Evolutionary conservation across 2,329 filamentous ascomycete species (phyloP), one percentile per base, ranked within the genome.

Genomic region (Ascochyta lentis): DNA sequence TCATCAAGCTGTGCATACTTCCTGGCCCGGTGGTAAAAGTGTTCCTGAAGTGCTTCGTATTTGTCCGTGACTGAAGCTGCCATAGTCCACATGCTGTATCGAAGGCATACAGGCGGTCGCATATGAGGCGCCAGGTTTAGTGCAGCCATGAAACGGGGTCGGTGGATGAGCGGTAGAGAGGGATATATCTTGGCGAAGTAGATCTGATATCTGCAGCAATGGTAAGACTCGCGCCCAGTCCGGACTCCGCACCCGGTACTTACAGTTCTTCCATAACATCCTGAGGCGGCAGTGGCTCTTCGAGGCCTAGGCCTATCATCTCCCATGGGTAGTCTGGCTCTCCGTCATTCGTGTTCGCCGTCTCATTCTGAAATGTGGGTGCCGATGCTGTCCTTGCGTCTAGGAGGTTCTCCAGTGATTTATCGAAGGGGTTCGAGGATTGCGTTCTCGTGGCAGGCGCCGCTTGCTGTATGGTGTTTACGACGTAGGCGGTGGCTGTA

Each of bases 51-150:
- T 49, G 86, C 85, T 31, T 84, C 81, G 72, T 91, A 97, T 71
- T 92, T 95, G 55, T 96, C 92, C 3, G 86, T 87, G 39, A 93
- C 84, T 5, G 91, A 89, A 59, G 92, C 93, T n/a, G 94, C 92
- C 68, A 92, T 79, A n/a, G 89, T 91, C 94, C 94, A 98, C 82
- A 98, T 96, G 51, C 91, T 92, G 77, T 99, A 99, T 65, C 95
- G 87, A 45, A 99, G 79, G 62, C 90, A 92, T 27, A 96, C 87
- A 0, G 94, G 92, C 1, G 95, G 94, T 24, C 94, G 86, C 79
- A 92, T 88, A 59, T 87, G 87, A 16, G 92, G 92, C n/a, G 91
- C 86, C 76, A 97, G 82, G 69, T 94, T 92, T 87, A 97, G 91
- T 29, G 91, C 91, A 19, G 92, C 90, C 55, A 95, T 81, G 73